Base-by-base conservation (phyloP, 1,139 yeast genomes). In the Eremothecium cymbalariae region DNA sequence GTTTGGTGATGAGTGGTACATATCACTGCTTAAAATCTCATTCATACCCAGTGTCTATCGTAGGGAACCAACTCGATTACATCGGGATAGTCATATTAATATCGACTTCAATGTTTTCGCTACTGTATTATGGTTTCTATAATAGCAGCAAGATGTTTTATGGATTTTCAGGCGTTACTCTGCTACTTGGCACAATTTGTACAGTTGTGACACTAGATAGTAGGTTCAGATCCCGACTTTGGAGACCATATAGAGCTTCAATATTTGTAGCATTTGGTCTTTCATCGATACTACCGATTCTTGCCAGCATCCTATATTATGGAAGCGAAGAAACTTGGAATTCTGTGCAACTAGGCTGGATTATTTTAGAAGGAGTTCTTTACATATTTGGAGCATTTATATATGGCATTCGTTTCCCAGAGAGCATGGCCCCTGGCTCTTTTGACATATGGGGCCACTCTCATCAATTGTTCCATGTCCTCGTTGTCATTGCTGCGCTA, bases 1-100 rank as follows among this genome's bases (percentile, higher is more conserved):
- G 95, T 51, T 61, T 88, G 42, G 70, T 74, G 28, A 67, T 82
- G 66, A 80, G 94, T 23, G 81, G 94, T 13, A 60, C 70, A 2
- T 86, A 80, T 60, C 97, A 86, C 52, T 70, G 82, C 41, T 49
- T 84, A 37, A 85, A 84, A 52, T 68, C 78, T 37, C 96, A 86
- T 55, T 83, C 95, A 7, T 67, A 63, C 18, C 46, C 51, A 18
- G 72, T 83, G 6, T 67, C 80, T 25, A 62, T 64, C 27, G 62
- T 77, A 38, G 94, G 95, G 2, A 84, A 85, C 54, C 82, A 78
- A 47, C 65, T 85, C 39, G 97, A 86, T 56, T 88, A 86, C 50
- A 69, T 86, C 38, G 97, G 96, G 0, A 86, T 86, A 31, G 81
- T 85, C 8, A 65, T 80, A 3, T 63, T 86, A 40, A 84, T 85